These are phyloP conservation scores for Periconia sp. DNA, from an alignment of 2,329 filamentous ascomycete species.

Conservation along the genomic window DNA sequence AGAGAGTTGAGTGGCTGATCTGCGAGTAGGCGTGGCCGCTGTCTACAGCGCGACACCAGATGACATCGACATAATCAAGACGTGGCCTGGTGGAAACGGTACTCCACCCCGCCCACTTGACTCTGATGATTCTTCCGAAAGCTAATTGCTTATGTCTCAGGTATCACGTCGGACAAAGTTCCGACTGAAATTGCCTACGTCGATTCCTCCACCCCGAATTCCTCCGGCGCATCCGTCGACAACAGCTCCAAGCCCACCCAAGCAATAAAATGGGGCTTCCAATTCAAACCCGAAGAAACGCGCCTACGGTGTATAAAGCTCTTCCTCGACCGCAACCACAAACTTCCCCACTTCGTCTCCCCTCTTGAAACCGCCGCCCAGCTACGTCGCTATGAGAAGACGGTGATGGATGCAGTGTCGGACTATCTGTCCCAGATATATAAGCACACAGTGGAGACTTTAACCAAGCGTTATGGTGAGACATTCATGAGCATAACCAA, in stretches of 20 bases:
- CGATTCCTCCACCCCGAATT: constrained; percentile 17
- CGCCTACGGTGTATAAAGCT: constrained; percentile 83
- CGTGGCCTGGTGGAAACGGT: constrained; percentile 81
- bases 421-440: constrained; percentile 81
- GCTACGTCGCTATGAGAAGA: constrained; percentile 76
- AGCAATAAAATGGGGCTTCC: constrained; percentile 76
- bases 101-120: constrained; percentile 6
- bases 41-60: constrained; percentile 78
- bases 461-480: constrained; percentile 76
- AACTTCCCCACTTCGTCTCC: constrained; percentile 80
- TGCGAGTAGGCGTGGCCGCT: constrained; percentile 64
- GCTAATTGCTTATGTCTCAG: constrained; percentile 23
- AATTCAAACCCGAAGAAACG: constrained; percentile 78
- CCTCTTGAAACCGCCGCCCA: constrained; percentile 78
- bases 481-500: constrained; percentile 78
- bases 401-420: constrained; percentile 77
- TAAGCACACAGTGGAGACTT: constrained; percentile 77
- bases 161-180: constrained; percentile 85
- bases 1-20: constrained; percentile 16
- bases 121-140: background rate
- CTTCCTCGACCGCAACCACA: constrained; percentile 80
- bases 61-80: constrained; percentile 82
- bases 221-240: constrained; percentile 25
- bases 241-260: constrained; percentile 23
- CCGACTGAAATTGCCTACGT: constrained; percentile 74